These are phyloP conservation scores for Tubosaeta sp. DNA, from an alignment of 768 basidiomycete genomes.

Conservation along the genomic window DNA sequence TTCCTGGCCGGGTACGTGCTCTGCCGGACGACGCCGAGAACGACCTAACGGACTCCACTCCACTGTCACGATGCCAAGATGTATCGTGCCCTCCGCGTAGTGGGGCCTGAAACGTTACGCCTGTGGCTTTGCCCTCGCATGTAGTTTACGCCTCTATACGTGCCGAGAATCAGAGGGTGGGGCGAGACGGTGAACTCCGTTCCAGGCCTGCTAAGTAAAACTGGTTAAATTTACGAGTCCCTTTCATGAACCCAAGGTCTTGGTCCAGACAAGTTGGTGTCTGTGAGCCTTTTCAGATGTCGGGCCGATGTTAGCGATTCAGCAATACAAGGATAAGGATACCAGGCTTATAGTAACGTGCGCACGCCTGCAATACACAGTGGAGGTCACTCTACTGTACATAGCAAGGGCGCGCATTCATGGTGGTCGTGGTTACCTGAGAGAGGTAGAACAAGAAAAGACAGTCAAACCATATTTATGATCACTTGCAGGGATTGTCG, in stretches of 20 bases:
- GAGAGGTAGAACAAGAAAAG: not conserved
- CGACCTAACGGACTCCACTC: too few relatives aligned
- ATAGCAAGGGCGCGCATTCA: conserved; percentile 24
- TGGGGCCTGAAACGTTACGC: not conserved
- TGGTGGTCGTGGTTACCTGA: not conserved
- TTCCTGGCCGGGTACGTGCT: not conserved
- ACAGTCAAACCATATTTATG: not conserved
- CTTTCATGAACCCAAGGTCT: not conserved
- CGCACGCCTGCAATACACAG: conserved; percentile 26
- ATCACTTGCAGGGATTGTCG: not conserved
- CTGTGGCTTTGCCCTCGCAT: not conserved
- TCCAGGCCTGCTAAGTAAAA: not conserved
- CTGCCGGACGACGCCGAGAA: not conserved
- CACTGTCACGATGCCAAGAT: too few relatives aligned
- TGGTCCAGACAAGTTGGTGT: too few relatives aligned
- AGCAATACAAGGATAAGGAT: not conserved
- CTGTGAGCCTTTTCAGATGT: not conserved
- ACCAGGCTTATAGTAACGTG: not conserved
- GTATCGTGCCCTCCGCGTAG: not conserved
- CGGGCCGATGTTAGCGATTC: not conserved
- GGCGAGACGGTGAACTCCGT: not conserved
- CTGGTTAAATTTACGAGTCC: not conserved
- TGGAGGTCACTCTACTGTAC: conserved; percentile 19
- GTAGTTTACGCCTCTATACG: not conserved
- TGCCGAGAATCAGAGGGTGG: not conserved